Conservation (phyloP, 352 stramenopile genomes). For the Phytophthora boehmeriae region DNA sequence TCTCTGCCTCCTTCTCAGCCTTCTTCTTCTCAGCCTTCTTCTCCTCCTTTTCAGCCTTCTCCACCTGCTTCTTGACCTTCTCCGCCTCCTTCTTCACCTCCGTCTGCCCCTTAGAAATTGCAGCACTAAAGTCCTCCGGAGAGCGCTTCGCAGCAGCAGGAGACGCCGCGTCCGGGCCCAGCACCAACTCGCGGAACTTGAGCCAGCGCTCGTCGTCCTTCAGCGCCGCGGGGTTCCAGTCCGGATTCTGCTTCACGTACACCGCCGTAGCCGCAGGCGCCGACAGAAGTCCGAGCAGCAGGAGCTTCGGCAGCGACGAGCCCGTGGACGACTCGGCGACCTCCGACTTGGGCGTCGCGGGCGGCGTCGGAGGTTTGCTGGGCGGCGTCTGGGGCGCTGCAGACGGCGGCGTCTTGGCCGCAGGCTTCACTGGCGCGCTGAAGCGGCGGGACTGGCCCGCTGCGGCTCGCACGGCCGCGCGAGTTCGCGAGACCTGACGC, state of each 20-base stretch:
- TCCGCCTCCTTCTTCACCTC: slow-evolving; percentile 32
- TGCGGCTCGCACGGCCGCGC: slow-evolving; percentile 17
- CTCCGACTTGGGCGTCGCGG: slow-evolving; percentile 12
- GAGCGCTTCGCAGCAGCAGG: slow-evolving; percentile 25
- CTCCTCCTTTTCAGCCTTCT: slow-evolving; percentile 20
- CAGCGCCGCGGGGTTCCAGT: slow-evolving; percentile 75
- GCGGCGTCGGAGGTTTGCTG: slow-evolving; percentile 4
- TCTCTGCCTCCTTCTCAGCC: slow-evolving; percentile 15
- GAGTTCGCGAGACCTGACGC: slow-evolving; percentile 29
- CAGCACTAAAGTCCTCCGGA: slow-evolving; percentile 53
- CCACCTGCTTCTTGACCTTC: slow-evolving; percentile 18
- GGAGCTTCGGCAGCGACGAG: slow-evolving; percentile 51
- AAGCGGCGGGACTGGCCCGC: slow-evolving; percentile 16
- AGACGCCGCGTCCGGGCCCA: slow-evolving; percentile 35
- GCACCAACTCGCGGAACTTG: slow-evolving; percentile 77
- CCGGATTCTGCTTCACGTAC: slow-evolving; percentile 80
- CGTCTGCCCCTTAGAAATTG: slow-evolving; percentile 50
- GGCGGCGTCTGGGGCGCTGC: slow-evolving; percentile 10
- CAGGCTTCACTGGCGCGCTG: slow-evolving; percentile 23
- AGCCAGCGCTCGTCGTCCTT: slow-evolving; percentile 69
- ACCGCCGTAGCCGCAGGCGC: slow-evolving; percentile 55
- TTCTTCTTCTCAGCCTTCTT: slow-evolving; percentile 25
- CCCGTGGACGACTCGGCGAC: slow-evolving; percentile 44
- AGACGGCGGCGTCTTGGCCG: slow-evolving; percentile 6
- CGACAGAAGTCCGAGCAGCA: slow-evolving; percentile 58